phyloP scores from a whole-genome alignment of 345 rosid genomes.

The Salix purpurea region DNA sequence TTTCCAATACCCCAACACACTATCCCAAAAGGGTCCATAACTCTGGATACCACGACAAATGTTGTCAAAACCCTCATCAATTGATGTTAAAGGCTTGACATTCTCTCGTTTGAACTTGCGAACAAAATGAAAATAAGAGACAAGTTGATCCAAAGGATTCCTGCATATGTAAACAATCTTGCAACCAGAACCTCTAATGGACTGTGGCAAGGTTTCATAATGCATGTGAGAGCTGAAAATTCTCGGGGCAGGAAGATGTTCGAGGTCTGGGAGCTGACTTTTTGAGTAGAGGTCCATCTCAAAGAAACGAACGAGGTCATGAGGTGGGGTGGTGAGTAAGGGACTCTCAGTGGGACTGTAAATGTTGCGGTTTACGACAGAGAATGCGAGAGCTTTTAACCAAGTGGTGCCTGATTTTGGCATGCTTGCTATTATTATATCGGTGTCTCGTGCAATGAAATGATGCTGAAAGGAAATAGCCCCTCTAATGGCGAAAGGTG shows the following conservation, averaged over 20 bases:
- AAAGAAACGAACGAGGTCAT: conserved; percentile 37
- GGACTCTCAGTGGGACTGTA: conserved; percentile 4
- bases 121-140: conserved; percentile 17
- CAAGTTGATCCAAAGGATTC: conserved; percentile 27
- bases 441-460: conserved; percentile 25
- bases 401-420: conserved; percentile 48
- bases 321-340: conserved; percentile 31
- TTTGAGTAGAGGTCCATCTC: conserved; percentile 22
- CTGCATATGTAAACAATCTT: conserved; percentile 17
- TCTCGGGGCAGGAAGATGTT: conserved; percentile 5
- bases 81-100: background rate
- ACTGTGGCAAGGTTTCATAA: background rate
- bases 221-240: conserved; percentile 15
- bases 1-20: conserved; percentile 32
- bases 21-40: conserved; percentile 40
- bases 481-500: conserved; percentile 52
- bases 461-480: conserved; percentile 32
- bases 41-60: conserved; percentile 22
- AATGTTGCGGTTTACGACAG: conserved; percentile 25
- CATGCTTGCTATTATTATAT: conserved; percentile 26
- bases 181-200: conserved; percentile 10
- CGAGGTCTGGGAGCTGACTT: background rate
- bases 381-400: conserved; percentile 33
- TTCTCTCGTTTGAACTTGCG: conserved; percentile 9
- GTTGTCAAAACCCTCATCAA: conserved; percentile 34